Evolutionary conservation across 176 grass and related monocot species (phyloP), one percentile per base, ranked within the genome.

Genomic region (Pharus latifolius): DNA sequence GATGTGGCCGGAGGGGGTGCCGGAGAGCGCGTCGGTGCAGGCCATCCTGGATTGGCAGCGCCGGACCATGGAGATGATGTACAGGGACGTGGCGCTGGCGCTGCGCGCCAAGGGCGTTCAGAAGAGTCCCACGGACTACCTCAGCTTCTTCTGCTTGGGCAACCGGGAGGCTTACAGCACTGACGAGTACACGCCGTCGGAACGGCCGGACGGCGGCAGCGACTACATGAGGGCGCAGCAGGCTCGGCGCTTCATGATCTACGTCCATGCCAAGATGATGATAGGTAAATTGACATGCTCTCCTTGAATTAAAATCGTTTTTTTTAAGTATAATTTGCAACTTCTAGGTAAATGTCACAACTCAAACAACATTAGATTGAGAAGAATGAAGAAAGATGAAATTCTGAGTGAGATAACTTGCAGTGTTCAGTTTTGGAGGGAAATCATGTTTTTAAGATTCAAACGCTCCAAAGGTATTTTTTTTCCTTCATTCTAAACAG

Each of bases 21-120:
- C 84, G 15, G 81, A 88, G 65, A 88, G 89, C 60, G 78, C 20
- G 5, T 75, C 84, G 16, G 84, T 88, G 75, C 84, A 88, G 66
- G 84, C 89, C 52, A 92, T 92, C 77, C 74, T 88, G 0, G 84
- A 92, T 60, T 88, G 84, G 89, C 84, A 88, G 68, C 68, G 78
- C 7, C 74, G 84, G 50, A 85, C 89, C 59, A 84, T 92, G 89
- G 84, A 92, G 62, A 92, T 82, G 84, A 92, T 92, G 89, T 92
- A 92, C 73, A 54, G 5, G 10, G 81, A 88, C 31, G 24, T 88
- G 0, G 20, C 64, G 4, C 68, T 71, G 22, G 89, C 89, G 22
- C 76, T 92, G 2, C 19, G 28, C 0, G 81, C 81, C 29, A 71
- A 65, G 34, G 77, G 84, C 1, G 32, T 88, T 7, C 33, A 25